A percentile compares a stretch with the other conserved stretches of the same genome.
phyloP scores from a whole-genome alignment of 345 rosid species.

The Hirschfeldia incana region DNA sequence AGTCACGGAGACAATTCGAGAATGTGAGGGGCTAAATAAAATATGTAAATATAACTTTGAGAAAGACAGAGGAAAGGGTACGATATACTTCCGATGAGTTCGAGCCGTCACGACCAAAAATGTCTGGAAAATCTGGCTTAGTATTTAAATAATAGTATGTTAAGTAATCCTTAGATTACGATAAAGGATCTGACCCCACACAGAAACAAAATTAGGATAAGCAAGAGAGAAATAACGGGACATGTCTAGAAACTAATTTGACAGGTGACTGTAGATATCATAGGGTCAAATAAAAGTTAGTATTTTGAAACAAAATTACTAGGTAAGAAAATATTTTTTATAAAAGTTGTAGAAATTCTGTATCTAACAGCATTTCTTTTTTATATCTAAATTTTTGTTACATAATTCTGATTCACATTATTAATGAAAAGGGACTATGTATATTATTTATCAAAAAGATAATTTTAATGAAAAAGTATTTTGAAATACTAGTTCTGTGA shows the following conservation, averaged over 20 bases:
- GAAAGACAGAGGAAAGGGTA: neutral
- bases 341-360: neutral
- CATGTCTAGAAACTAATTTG: neutral
- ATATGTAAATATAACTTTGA: neutral
- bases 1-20: neutral
- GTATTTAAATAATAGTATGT: neutral
- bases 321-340: neutral
- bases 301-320: neutral
- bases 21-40: constrained; percentile 1
- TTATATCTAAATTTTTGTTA: neutral
- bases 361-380: neutral
- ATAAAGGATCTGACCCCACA: neutral
- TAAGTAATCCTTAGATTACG: neutral
- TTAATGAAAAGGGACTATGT: no score
- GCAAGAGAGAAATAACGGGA: neutral
- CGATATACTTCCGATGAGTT: constrained; percentile 3
- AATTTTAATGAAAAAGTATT: neutral
- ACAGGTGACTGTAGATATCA: constrained; percentile 2
- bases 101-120: constrained; percentile 5
- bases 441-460: no score
- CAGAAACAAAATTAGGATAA: neutral
- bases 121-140: neutral
- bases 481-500: neutral
- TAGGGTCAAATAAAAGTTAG: neutral
- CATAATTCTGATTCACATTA: no score